Base-by-base conservation (phyloP, 257 asterid species). In the Osmanthus fragrans region DNA sequence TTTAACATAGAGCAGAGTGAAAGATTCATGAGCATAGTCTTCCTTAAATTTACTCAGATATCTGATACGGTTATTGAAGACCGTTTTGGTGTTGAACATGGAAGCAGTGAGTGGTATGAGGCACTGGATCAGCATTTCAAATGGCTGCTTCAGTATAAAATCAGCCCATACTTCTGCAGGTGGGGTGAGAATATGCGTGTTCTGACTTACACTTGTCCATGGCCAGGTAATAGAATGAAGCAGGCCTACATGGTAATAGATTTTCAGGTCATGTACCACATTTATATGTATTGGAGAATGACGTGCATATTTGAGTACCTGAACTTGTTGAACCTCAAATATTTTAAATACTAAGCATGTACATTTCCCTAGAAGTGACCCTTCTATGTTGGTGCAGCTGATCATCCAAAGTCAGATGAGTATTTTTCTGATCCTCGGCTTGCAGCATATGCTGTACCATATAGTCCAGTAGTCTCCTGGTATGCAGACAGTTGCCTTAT, bases 51-150 rank as follows among this genome's bases (percentile, higher is more conserved):
- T 65, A 68, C 21, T 54, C 76, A 96, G 99, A 88, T 96, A 82
- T 96, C 99, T 49, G 99, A 96, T 85, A 96, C 99, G 34, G 98
- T 96, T 76, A 93, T 96, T 77, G 99, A 96, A 82, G 99, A 96
- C 81, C 96, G 99, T 63, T 96, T 93, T 85, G 96, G 97, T 76
- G 97, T 91, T 80, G 97, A 91, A 76, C 99, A 89, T 85, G 99
- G 99, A 85, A 96, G 94, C 77, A 87, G 80, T 77, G 81, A 96
- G 84, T 96, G 99, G 99, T 90, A 87, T 49, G 97, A 92, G 84
- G 88, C 89, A 74, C 87, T 96, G 85, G 98, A 96, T 88, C 91
- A 82, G 87, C 99, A 96, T 85, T 96, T 88, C 75, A 83, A 91
- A 86, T 96, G 99, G 99, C 88, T 96, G 79, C 96, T 96, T 83